Conservation (phyloP, 257 asterid species). For the Coffea canephora region DNA sequence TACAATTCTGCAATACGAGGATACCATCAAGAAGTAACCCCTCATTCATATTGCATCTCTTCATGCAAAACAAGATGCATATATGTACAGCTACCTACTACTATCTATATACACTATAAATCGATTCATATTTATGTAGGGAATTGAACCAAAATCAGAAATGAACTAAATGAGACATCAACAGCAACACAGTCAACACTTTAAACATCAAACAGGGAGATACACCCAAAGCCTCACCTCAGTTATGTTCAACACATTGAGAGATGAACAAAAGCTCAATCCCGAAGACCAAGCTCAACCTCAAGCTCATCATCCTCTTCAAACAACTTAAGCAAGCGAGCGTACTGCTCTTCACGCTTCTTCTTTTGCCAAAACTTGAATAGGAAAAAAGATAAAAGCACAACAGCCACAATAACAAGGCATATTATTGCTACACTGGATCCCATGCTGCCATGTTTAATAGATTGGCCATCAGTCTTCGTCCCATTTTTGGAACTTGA, state of each 20-base stretch:
- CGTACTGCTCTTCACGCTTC: constrained; percentile 87
- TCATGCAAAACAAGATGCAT: not conserved
- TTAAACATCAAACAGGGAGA: constrained; percentile 13
- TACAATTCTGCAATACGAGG: not conserved
- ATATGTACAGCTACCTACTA: not conserved
- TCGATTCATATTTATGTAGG: not conserved
- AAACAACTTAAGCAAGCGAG: constrained; percentile 80
- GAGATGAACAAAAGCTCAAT: constrained; percentile 36
- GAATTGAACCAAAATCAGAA: not conserved
- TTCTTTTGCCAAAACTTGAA: constrained; percentile 78
- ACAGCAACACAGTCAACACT: not conserved
- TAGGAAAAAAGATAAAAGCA: constrained; percentile 54
- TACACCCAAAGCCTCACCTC: constrained; percentile 38
- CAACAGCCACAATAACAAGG: constrained; percentile 41
- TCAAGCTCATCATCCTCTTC: constrained; percentile 97
- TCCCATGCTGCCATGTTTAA: constrained; percentile 44
- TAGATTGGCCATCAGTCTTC: constrained; percentile 29
- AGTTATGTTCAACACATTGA: constrained; percentile 15
- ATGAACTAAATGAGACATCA: not conserved
- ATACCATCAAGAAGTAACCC: not conserved
- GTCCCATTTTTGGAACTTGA: constrained; percentile 42
- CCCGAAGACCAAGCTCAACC: constrained; percentile 88
- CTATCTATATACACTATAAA: not conserved
- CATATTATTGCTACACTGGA: constrained; percentile 42
- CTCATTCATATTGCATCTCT: not conserved